Conservation (phyloP, 129 eudicot species). For the Flaveria robusta region DNA sequence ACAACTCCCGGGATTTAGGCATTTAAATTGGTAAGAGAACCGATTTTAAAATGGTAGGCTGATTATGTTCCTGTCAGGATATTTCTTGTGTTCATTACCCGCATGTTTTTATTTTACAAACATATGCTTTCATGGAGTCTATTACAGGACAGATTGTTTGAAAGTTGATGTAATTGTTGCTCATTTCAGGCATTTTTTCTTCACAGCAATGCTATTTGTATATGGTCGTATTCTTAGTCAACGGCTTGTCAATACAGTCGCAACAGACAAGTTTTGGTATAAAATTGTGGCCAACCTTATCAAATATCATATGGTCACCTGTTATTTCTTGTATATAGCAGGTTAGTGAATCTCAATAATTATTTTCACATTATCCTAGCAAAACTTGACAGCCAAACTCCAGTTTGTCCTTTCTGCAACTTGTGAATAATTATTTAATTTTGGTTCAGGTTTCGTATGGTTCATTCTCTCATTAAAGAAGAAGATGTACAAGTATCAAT, state of each 20-base stretch:
- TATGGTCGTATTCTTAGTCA: conserved; percentile 98
- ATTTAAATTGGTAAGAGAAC: conserved; percentile 69
- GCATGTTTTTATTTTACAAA: neutral
- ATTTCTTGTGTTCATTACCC: neutral
- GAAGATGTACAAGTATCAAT: conserved; percentile 99
- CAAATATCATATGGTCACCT: conserved; percentile 96
- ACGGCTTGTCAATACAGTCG: conserved; percentile 88
- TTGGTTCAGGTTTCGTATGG: conserved; percentile 88
- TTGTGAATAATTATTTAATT: conserved; percentile 12
- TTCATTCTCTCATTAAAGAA: conserved; percentile 91
- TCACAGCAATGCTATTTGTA: conserved; percentile 96
- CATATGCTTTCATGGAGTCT: neutral
- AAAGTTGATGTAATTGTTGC: conserved; percentile 9
- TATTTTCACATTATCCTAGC: conserved; percentile 19
- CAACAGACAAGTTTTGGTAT: conserved; percentile 74
- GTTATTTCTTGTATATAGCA: conserved; percentile 94
- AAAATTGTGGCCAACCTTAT: conserved; percentile 74
- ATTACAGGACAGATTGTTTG: neutral
- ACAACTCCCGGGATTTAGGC: conserved; percentile 87
- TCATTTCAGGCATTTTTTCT: conserved; percentile 91
- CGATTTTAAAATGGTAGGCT: no score
- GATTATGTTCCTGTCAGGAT: neutral
- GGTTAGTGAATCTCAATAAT: conserved; percentile 51
- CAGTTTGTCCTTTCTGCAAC: neutral
- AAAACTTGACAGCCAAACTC: conserved; percentile 8